Percentiles rank a stretch among this genome's conserved stretches.
These are phyloP conservation scores for Kockovaella imperatae DNA, from an alignment of 768 basidiomycete genomes.

Conservation along the genomic window DNA sequence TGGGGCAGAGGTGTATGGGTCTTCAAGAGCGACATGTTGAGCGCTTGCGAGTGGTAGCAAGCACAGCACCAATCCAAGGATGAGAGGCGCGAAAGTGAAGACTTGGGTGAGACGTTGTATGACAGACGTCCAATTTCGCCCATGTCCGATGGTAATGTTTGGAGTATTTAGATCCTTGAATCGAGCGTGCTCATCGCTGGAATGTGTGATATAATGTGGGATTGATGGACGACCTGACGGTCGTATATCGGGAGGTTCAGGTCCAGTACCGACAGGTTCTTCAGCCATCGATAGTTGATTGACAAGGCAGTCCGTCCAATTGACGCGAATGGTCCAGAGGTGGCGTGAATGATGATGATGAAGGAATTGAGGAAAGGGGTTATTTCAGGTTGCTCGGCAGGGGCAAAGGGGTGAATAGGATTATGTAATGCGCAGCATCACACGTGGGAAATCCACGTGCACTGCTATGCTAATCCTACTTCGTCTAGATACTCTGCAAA, in stretches of 20 bases:
- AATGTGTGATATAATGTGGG: background rate
- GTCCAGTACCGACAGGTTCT: conserved; percentile 13
- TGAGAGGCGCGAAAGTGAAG: background rate
- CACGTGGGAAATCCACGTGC: background rate
- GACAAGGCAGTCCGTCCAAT: too few species aligned
- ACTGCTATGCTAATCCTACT: background rate
- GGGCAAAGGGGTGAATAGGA: too few species aligned
- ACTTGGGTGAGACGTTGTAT: background rate
- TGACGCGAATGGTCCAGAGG: too few species aligned
- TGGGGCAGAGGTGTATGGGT: background rate
- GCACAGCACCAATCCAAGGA: background rate
- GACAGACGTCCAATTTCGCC: too few species aligned
- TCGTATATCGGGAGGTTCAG: conserved; percentile 32
- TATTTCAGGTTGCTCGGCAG: too few species aligned
- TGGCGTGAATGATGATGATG: too few species aligned
- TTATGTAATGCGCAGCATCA: too few species aligned
- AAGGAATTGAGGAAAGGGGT: too few species aligned
- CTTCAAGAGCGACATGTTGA: background rate
- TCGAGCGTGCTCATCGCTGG: background rate
- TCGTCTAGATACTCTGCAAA: conserved; percentile 23
- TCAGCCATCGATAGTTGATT: conserved; percentile 24
- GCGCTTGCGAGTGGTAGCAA: background rate
- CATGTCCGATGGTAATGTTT: background rate
- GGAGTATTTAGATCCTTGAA: too few species aligned
- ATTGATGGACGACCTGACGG: conserved; percentile 15